phyloP scores from a whole-genome alignment of 371 early-diverging fungal genomes.

The Apophysomyces variabilis region DNA sequence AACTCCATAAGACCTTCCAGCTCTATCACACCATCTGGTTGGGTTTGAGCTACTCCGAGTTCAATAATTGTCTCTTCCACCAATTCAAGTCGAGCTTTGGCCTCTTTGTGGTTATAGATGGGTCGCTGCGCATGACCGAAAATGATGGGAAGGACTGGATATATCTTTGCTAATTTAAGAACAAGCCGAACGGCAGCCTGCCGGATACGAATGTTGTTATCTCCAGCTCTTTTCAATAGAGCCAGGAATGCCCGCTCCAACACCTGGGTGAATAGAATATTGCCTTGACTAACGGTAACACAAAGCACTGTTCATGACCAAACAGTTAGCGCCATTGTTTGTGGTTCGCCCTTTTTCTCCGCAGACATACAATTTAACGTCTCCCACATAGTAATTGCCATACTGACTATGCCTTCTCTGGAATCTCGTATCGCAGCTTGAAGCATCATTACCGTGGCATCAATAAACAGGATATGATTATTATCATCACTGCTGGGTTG shows the following conservation, averaged over 20 bases:
- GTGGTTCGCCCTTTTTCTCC: background rate
- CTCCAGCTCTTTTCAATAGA: constrained; percentile 59
- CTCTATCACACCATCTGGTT: constrained; percentile 7
- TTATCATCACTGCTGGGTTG: background rate
- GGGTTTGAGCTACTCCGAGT: constrained; percentile 48
- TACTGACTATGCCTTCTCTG: constrained; percentile 59
- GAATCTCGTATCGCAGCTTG: constrained; percentile 66
- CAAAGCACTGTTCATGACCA: background rate
- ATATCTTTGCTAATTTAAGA: constrained; percentile 55
- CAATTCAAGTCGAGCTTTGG: constrained; percentile 49
- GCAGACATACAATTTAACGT: constrained; percentile 52
- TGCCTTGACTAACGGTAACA: background rate
- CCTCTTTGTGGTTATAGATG: constrained; percentile 33
- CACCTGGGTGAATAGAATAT: background rate
- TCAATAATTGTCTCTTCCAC: constrained; percentile 52
- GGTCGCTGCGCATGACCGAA: constrained; percentile 35
- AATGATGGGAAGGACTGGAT: constrained; percentile 45
- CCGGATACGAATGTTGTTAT: constrained; percentile 60
- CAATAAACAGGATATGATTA: constrained; percentile 35
- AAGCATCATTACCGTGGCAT: constrained; percentile 64
- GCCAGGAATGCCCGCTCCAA: constrained; percentile 53
- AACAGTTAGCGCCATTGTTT: background rate
- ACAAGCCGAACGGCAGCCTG: constrained; percentile 49
- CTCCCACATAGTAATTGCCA: constrained; percentile 60
- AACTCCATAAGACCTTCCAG: constrained; percentile 58